Evolutionary conservation across 2,329 filamentous ascomycete genomes (phyloP), one percentile per base, ranked within the genome.

Genomic region (Dactylellina leptospora): DNA sequence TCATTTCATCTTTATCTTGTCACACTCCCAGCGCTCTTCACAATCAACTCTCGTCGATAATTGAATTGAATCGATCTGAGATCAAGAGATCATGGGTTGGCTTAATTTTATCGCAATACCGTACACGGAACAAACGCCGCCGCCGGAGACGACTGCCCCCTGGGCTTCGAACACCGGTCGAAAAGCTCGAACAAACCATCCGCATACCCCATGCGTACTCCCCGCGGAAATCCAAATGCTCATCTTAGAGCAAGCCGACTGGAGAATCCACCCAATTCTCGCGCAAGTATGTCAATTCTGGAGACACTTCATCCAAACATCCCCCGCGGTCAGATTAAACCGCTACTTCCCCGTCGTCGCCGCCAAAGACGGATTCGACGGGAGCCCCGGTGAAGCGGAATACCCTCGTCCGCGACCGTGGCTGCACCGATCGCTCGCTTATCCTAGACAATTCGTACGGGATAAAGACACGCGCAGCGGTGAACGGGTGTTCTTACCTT

Each of bases 331-430:
- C 27, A 11, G 25, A 16, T 23, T 59, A 4, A 68, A 60, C 20
- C 47, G 62, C n/a, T 68, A 68, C n/a, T 68, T 68, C 53, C 62
- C 62, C 18, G 62, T 68, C 27, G 36, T 56, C 13, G 47, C 36
- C 8, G 42, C 54, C 1, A 58, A 42, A 0, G n/a, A 51, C 6
- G 62, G 62, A n/a, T 68, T 59, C 25, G 47, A 68, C 22, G 44
- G 36, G 1, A 68, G 62, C 27, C 20, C 62, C 5, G 62, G 53
- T 3, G 62, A 68, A 23, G 54, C 23, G 4, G 45, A 68, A 9
- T 36, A 53, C 27, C 62, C 62, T 0, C 20, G 62, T 2, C 62
- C 62, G 16, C 16, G 62, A 18, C 62, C 62, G 11, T 68, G 62
- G 62, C 3, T 68, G 2, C 62, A 68, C 48, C 56, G 23, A 27